These are phyloP conservation scores for Alternaria angustiovoidea DNA, from an alignment of 2,329 filamentous ascomycete species.

Conservation along the genomic window DNA sequence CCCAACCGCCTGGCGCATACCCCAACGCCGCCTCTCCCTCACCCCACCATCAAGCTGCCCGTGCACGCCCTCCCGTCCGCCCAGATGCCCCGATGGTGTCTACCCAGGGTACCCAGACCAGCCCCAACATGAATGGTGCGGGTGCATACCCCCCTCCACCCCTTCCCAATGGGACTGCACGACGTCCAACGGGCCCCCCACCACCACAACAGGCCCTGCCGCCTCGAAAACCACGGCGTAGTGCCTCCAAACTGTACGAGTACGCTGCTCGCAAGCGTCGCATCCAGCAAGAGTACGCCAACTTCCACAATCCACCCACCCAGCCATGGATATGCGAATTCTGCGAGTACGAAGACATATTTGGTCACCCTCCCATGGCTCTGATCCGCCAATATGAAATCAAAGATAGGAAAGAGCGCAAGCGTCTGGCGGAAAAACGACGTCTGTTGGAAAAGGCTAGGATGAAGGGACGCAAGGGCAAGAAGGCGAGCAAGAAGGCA, in stretches of 20 bases:
- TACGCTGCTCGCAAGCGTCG: conserved; percentile 80
- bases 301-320: conserved; percentile 78
- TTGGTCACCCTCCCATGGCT: conserved; percentile 83
- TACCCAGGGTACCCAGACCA: conserved; percentile 65
- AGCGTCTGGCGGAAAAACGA: conserved; percentile 84
- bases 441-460: conserved; percentile 90
- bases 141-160: conserved; percentile 31
- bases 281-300: conserved; percentile 77
- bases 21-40: conserved; percentile 32
- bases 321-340: conserved; percentile 97
- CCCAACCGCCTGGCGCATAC: conserved; percentile 51
- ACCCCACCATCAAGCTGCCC: conserved; percentile 29
- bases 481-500: conserved; percentile 75
- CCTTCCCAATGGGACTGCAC: conserved; percentile 34
- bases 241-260: conserved; percentile 73
- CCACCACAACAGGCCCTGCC: conserved; percentile 56
- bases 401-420: conserved; percentile 86
- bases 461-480: conserved; percentile 88
- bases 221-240: conserved; percentile 69
- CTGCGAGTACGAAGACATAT: conserved; percentile 96
- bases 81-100: conserved; percentile 53
- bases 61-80: conserved; percentile 41
- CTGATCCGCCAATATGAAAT: conserved; percentile 92
- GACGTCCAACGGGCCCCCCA: conserved; percentile 49
- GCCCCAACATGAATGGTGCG: conserved; percentile 58